Percentiles rank a stretch among this genome's conserved stretches.
Evolutionary conservation across 108 stramenopile genomes (phyloP).

Genomic region (Aurantiochytrium sp.): DNA sequence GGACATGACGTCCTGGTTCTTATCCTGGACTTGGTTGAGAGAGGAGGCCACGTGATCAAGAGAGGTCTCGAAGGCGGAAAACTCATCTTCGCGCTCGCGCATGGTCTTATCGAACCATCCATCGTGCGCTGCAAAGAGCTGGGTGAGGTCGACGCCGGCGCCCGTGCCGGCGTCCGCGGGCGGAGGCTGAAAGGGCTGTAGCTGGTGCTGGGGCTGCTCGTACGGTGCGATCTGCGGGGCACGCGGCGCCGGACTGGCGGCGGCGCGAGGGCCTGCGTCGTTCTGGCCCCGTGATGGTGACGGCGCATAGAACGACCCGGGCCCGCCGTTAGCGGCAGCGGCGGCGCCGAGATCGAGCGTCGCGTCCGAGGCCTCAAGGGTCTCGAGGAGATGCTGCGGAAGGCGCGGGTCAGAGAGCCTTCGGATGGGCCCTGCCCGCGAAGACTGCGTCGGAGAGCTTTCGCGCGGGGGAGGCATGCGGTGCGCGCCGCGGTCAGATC

Average conservation of each 20-base stretch:
- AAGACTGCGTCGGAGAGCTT: background rate
- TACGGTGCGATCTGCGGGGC: background rate
- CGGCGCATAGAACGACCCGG: too few relatives aligned
- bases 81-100: background rate
- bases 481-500: background rate
- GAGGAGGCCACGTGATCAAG: background rate
- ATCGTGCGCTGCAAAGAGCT: background rate
- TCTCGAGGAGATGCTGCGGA: constrained; percentile 18
- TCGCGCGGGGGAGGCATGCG: background rate
- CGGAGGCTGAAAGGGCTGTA: background rate
- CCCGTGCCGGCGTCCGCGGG: background rate
- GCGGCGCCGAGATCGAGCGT: background rate
- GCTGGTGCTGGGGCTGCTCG: background rate
- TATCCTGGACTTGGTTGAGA: background rate
- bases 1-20: background rate
- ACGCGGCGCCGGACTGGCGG: background rate
- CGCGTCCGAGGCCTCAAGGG: background rate
- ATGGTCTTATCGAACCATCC: background rate
- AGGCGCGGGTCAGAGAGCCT: constrained; percentile 10
- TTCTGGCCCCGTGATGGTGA: too few relatives aligned
- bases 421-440: constrained; percentile 1
- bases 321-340: too few relatives aligned
- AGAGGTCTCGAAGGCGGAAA: background rate
- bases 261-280: too few relatives aligned
- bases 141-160: background rate